phyloP scores from a whole-genome alignment of 2,329 filamentous ascomycete species.

The Neofusicoccum cordaticola region DNA sequence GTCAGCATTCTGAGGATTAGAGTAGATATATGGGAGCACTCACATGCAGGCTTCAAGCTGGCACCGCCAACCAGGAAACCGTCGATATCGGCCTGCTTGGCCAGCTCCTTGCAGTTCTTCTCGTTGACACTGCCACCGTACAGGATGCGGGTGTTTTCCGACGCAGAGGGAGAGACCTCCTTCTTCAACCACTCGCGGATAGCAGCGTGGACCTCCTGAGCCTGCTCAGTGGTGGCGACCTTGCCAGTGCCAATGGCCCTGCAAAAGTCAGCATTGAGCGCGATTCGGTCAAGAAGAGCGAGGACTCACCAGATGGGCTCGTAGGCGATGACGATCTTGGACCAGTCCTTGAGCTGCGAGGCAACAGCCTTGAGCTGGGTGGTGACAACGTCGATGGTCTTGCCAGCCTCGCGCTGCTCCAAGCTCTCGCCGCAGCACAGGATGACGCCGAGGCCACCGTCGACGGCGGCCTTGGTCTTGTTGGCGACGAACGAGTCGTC shows the following conservation, averaged over 20 bases:
- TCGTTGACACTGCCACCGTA: constrained; percentile 96
- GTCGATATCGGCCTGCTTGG: constrained; percentile 92
- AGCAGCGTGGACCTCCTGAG: constrained; percentile 58
- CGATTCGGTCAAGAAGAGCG: not conserved
- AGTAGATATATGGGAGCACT: too few species aligned
- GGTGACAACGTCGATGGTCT: constrained; percentile 84
- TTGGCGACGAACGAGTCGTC: constrained; percentile 78
- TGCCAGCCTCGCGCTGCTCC: constrained; percentile 81
- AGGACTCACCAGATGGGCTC: constrained; percentile 95
- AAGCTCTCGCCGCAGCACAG: constrained; percentile 97
- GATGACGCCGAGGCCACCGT: constrained; percentile 85
- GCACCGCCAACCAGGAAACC: constrained; percentile 96
- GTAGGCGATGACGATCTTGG: constrained; percentile 93
- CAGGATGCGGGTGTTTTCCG: constrained; percentile 87
- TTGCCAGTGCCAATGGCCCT: constrained; percentile 77
- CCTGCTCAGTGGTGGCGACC: constrained; percentile 43
- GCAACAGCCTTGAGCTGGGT: constrained; percentile 79
- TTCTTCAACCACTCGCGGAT: constrained; percentile 83
- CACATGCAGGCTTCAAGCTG: constrained; percentile 86
- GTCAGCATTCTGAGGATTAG: too few species aligned
- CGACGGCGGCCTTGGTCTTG: constrained; percentile 92
- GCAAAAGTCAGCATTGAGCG: constrained; percentile 7
- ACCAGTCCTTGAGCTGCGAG: constrained; percentile 81
- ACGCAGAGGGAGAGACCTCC: constrained; percentile 71
- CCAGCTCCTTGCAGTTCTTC: constrained; percentile 95